Evolutionary conservation across 805 yeast genomes (phyloP), one percentile per base, ranked within the genome.

Genomic region (Limtongozyma cylindracea): DNA sequence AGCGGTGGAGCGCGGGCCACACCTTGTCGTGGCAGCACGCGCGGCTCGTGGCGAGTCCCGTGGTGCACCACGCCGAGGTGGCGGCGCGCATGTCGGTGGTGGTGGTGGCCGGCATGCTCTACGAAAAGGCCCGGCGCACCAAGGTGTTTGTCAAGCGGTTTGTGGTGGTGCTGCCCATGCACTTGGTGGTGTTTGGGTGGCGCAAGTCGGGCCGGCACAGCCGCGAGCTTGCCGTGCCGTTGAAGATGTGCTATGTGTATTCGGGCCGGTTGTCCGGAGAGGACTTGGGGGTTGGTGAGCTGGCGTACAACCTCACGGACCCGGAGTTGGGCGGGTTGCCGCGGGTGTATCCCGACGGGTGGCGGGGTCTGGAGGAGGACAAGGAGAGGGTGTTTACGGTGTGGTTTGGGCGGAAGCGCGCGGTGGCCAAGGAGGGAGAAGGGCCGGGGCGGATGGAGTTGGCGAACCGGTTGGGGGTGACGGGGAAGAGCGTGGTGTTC

Each of bases 331-430:
- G n/a, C 21, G 44, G 67, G 0, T 37, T 72, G 15, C 92, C 95
- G 0, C 47, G 91, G 17, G 48, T 71, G 0, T 80, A 73, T 35
- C 44, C 56, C 2, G 91, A 80, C 41, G 94, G 94, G 1, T 72
- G 91, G 78, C 59, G 54, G 29, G 70, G 91, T 2, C 50, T 63
- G 6, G 96, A 84, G 33, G 73, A 68, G 21, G 88, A 76, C 30
- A 32, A 53, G n/a, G 45, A 61, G 13, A 49, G 92, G 22, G 65
- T 88, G 29, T 80, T 84, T 34, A 74, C 88, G 0, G 32, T 84
- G 3, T 80, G 94, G 93, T 62, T 68, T 41, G 84, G 80, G 0
- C 54, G 56, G 5, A 72, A 68, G 31, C 44, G 68, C 25, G 42
- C 52, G 3, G 5, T 18, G 5, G 10, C 4, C 5, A 5, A 43